These are phyloP conservation scores for Colletotrichum sp. DNA, from an alignment of 2,329 filamentous ascomycete genomes.

Conservation along the genomic window DNA sequence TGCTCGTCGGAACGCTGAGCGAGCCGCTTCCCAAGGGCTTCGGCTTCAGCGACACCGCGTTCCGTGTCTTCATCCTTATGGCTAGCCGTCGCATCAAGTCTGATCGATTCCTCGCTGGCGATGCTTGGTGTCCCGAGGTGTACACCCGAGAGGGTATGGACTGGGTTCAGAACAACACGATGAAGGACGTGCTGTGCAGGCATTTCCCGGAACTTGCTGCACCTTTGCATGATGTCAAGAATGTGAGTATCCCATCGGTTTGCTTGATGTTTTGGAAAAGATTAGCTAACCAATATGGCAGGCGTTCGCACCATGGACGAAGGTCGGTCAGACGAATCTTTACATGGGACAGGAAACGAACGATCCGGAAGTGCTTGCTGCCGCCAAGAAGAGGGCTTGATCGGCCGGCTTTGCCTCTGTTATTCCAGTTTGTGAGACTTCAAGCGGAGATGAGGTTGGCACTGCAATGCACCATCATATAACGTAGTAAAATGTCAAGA, in stretches of 20 bases:
- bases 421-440: not conserved
- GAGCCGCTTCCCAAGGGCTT: slow-evolving; percentile 50
- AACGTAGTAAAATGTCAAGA: not conserved
- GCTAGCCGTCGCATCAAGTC: not conserved
- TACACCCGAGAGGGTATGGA: slow-evolving; percentile 45
- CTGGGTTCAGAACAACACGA: slow-evolving; percentile 46
- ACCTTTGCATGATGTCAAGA: not conserved
- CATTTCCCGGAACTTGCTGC: slow-evolving; percentile 44
- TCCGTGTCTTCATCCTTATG: slow-evolving; percentile 21
- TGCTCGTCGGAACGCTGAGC: slow-evolving; percentile 44
- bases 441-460: not conserved
- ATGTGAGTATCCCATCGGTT: not conserved
- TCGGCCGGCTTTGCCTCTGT: not conserved
- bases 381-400: not conserved
- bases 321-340: not conserved
- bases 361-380: not conserved
- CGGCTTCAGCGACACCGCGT: slow-evolving; percentile 52
- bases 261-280: not conserved
- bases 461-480: not conserved
- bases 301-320: not conserved
- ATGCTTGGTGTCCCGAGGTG: slow-evolving; percentile 39
- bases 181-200: slow-evolving; percentile 46
- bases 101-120: slow-evolving; percentile 34
- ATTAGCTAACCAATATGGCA: not conserved
- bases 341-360: not conserved